Base-by-base conservation (phyloP, 306 rosid species). In the Oxytropis ochrocephala region DNA sequence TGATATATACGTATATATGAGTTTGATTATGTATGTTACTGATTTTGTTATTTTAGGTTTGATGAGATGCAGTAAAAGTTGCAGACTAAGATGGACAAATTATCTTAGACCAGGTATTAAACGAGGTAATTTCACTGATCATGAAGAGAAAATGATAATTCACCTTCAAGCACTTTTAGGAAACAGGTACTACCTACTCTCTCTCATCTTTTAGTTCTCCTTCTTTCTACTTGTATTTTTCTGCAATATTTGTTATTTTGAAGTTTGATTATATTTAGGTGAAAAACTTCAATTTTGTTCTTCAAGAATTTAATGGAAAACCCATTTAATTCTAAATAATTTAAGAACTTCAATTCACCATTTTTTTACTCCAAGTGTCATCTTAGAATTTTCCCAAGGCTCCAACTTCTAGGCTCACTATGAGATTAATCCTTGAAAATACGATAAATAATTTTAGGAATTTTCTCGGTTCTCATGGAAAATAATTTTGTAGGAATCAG, bases 151-250 rank as follows among this genome's bases (percentile, higher is more conserved):
- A 79, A 85, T 89, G 92, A 92, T 92, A 0, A 57, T 92, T 76
- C 96, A 92, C 69, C 98, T 92, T 54, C 98, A 92, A 85, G 96
- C 95, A 12, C 93, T 92, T 61, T 56, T 92, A 57, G 96, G 98
- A 2, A 92, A 92, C 16, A 86, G 96, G 97, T 91, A 51, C 9
- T 42, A 36, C 48, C 47, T 44, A 47, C 27, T 5, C 24, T 5
- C 24, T 43, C 14, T 44, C 21, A 27, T 14, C 30, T 17, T 57
- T 9, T 12, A 3, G 1, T 19, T 19, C 7, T 47, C 32, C 6
- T 65, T 17, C 30, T 65, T 41, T 16, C 7, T 29, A 16, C 5
- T 14, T 2, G 36, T n/a, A 59, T 59, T 36, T 14, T 67, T 35
- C 16, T 18, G 59, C 17, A 69, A 44, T 11, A 16, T 4, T 11